phyloP scores from a whole-genome alignment of 495 filamentous ascomycete species.

The Penicillium salamii region DNA sequence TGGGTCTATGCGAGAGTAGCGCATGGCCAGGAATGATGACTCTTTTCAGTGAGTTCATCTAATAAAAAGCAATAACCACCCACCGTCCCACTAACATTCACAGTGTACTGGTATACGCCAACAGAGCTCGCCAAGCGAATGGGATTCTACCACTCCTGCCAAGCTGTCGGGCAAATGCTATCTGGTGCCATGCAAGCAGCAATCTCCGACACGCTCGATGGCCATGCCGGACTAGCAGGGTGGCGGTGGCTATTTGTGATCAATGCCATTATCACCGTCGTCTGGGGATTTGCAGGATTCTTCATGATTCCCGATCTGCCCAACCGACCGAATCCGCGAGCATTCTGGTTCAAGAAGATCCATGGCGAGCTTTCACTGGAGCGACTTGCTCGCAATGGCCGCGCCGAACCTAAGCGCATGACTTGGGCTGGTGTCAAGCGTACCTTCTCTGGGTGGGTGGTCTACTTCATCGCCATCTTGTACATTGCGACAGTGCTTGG shows the following conservation, averaged over 20 bases:
- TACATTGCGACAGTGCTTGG: constrained; percentile 31
- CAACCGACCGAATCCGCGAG: constrained; percentile 28
- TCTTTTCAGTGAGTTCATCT: constrained; percentile 26
- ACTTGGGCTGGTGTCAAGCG: constrained; percentile 26
- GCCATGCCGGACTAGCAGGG: constrained; percentile 53
- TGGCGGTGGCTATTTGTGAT: constrained; percentile 71
- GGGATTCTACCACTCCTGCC: constrained; percentile 39
- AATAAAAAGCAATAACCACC: too few relatives aligned
- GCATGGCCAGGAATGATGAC: constrained; percentile 36
- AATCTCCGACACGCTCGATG: constrained; percentile 46
- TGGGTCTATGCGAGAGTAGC: constrained; percentile 33
- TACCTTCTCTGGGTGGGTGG: constrained; percentile 30
- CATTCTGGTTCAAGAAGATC: constrained; percentile 30
- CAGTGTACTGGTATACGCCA: constrained; percentile 36
- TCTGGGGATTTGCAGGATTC: constrained; percentile 58
- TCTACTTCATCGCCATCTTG: constrained; percentile 28
- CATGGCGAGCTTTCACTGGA: constrained; percentile 29
- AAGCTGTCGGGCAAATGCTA: constrained; percentile 35
- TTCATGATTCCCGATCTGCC: constrained; percentile 55
- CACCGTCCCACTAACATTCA: background rate
- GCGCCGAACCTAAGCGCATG: constrained; percentile 31
- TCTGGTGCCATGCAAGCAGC: constrained; percentile 33
- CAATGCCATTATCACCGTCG: constrained; percentile 45
- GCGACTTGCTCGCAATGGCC: constrained; percentile 27
- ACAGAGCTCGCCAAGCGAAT: constrained; percentile 48